A percentile compares a stretch with the other conserved stretches of the same genome.
phyloP scores from a whole-genome alignment of 306 rosid genomes.

The Gastrolobium bilobum region DNA sequence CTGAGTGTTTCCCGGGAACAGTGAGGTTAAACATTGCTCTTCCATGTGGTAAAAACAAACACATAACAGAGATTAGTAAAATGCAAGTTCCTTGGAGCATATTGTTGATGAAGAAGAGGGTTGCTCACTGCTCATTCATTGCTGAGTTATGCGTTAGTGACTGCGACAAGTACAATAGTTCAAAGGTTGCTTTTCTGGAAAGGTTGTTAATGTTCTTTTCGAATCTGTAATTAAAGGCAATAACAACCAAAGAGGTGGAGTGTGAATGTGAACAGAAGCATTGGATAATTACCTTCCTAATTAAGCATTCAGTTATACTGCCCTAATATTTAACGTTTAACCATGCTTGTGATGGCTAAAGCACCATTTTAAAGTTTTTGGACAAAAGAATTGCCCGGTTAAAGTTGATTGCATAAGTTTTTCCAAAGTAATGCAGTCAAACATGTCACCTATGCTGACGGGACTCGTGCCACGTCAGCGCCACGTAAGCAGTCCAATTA shows the following conservation, averaged over 20 bases:
- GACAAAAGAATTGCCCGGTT: no score
- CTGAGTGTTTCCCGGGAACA: constrained; percentile 85
- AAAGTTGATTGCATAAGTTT: no score
- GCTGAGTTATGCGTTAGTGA: background rate
- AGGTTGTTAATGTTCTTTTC: constrained; percentile 6
- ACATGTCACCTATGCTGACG: no score
- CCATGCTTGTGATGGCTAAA: no score
- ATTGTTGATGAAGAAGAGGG: constrained; percentile 54
- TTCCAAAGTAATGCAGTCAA: no score
- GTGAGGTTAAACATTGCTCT: constrained; percentile 67
- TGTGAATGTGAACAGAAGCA: constrained; percentile 40
- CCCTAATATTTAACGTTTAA: background rate
- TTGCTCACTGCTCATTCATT: no score
- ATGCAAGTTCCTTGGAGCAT: constrained; percentile 68
- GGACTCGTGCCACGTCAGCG: no score
- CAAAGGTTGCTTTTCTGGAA: constrained; percentile 26
- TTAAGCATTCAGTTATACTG: background rate
- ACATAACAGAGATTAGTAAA: constrained; percentile 56
- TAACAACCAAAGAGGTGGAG: constrained; percentile 10
- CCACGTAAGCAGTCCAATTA: no score
- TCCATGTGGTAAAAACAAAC: constrained; percentile 51
- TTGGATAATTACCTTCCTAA: constrained; percentile 38
- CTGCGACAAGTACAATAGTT: background rate
- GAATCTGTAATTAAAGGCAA: constrained; percentile 41
- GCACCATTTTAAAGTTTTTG: no score